Evolutionary conservation across 345 rosid species (phyloP).

Genomic region (Brassica juncea): DNA sequence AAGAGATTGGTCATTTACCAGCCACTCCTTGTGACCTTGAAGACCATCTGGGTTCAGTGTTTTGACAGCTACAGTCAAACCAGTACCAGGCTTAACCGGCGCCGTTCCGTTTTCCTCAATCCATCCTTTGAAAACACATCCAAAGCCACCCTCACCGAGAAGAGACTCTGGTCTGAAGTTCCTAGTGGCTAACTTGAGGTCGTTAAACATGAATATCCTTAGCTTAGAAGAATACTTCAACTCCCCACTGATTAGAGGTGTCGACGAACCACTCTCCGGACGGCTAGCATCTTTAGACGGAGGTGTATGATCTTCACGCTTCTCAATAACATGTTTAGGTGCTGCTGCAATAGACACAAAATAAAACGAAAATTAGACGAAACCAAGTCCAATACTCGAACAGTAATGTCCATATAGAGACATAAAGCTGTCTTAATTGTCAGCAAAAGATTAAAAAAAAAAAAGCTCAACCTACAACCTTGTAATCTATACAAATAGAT

Average conservation of each 20-base stretch:
- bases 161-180: conserved; percentile 86
- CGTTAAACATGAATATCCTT: conserved; percentile 66
- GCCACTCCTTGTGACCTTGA: conserved; percentile 99
- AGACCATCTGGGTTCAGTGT: conserved; percentile 88
- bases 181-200: conserved; percentile 76
- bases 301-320: conserved; percentile 45
- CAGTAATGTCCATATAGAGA: too few species aligned
- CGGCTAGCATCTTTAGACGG: conserved; percentile 49
- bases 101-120: conserved; percentile 90
- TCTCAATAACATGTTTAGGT: conserved; percentile 44
- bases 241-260: conserved; percentile 68
- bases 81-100: conserved; percentile 88
- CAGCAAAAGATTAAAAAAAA: too few species aligned
- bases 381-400: too few species aligned
- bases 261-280: conserved; percentile 60
- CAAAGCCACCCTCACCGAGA: conserved; percentile 92
- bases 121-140: conserved; percentile 96
- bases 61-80: conserved; percentile 88
- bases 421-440: too few species aligned
- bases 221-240: conserved; percentile 69
- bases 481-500: too few species aligned
- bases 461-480: too few species aligned
- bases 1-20: conserved; percentile 48
- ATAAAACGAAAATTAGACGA: too few species aligned
- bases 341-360: conserved; percentile 49